Percentiles rank a stretch among this genome's conserved stretches.
phyloP scores from a whole-genome alignment of 305 asterid species.

The Fraxinus albicans region DNA sequence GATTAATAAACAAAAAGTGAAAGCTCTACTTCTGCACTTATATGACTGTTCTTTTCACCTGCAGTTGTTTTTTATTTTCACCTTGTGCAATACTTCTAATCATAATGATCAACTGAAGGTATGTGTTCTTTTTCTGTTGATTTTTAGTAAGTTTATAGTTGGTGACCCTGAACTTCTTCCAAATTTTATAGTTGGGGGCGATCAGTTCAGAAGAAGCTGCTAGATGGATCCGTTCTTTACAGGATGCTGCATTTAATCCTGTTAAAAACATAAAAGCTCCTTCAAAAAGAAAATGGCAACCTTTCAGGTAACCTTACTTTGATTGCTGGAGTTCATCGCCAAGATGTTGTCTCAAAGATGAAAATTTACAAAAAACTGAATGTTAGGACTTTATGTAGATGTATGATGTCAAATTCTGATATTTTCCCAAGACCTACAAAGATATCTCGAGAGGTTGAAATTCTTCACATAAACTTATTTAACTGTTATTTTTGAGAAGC shows the following conservation, averaged over 20 bases:
- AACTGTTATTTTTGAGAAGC: background rate
- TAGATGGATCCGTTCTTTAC: slow-evolving; percentile 69
- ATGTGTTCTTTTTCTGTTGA: slow-evolving; percentile 13
- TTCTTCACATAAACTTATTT: background rate
- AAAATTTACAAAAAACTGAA: background rate
- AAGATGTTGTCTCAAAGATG: background rate
- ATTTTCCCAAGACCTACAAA: background rate
- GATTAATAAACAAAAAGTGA: background rate
- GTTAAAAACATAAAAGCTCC: slow-evolving; percentile 34
- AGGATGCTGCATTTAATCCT: slow-evolving; percentile 60
- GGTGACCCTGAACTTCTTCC: slow-evolving; percentile 14
- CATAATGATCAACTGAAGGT: slow-evolving; percentile 85
- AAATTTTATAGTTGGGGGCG: slow-evolving; percentile 64
- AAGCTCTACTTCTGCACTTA: background rate
- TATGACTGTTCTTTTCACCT: slow-evolving; percentile 16
- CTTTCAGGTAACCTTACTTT: slow-evolving; percentile 56
- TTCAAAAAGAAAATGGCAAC: slow-evolving; percentile 71
- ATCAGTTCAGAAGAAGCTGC: slow-evolving; percentile 91
- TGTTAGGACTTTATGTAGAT: background rate
- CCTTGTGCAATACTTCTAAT: slow-evolving; percentile 69
- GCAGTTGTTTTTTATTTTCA: slow-evolving; percentile 70
- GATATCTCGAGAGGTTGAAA: background rate
- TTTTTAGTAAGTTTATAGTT: background rate
- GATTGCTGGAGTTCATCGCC: background rate
- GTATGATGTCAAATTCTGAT: background rate